phyloP scores from a whole-genome alignment of 1,284 basidiomycete species.

The Coniophora puteana region DNA sequence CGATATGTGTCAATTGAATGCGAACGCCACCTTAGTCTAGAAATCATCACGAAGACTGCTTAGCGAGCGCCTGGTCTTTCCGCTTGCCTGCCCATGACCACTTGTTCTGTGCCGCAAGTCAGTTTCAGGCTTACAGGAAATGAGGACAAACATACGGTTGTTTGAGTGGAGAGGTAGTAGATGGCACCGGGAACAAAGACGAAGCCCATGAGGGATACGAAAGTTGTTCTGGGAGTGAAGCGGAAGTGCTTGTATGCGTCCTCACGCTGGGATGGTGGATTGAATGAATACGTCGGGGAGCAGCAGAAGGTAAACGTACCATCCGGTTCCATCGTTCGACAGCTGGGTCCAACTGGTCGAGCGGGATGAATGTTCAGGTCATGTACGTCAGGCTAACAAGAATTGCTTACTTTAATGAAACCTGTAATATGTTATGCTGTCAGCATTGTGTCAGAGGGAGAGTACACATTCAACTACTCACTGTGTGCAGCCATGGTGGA shows the following conservation, averaged over 20 bases:
- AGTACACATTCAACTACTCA: conserved; percentile 14
- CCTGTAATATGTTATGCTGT: conserved; percentile 16
- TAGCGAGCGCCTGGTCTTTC: conserved; percentile 38
- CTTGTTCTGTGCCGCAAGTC: conserved; percentile 32
- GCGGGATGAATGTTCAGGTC: background rate
- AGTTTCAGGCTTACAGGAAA: conserved; percentile 19
- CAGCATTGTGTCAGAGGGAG: conserved; percentile 8
- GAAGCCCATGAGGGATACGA: conserved; percentile 47
- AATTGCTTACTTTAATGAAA: conserved; percentile 22
- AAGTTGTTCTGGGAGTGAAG: conserved; percentile 63
- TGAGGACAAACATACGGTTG: conserved; percentile 28
- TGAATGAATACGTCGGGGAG: background rate
- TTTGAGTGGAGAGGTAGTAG: conserved; percentile 33
- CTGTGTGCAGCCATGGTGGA: conserved; percentile 27
- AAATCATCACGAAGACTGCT: conserved; percentile 13
- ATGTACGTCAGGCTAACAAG: background rate
- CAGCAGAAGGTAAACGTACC: conserved; percentile 39
- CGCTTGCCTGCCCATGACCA: conserved; percentile 47
- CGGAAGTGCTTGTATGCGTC: conserved; percentile 76
- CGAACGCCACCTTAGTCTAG: background rate
- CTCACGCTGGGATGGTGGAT: conserved; percentile 59
- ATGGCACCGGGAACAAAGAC: conserved; percentile 44
- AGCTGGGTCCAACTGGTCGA: conserved; percentile 65
- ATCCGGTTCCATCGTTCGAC: conserved; percentile 78
- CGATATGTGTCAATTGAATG: background rate